phyloP scores from a whole-genome alignment of 2,329 filamentous ascomycete genomes.

The Xylariaceae sp. region DNA sequence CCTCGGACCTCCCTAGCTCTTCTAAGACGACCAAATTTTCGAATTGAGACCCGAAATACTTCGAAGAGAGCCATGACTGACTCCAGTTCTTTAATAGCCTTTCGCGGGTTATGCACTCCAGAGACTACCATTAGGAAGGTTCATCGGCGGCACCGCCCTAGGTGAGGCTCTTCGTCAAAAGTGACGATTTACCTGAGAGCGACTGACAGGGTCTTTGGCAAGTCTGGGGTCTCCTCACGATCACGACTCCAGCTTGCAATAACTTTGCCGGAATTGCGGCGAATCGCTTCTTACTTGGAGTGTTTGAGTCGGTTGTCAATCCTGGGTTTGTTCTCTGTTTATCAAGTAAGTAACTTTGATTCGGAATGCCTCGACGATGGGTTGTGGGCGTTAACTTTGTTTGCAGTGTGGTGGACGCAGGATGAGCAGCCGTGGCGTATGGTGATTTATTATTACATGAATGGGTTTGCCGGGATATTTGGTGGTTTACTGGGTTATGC shows the following conservation, averaged over 20 bases:
- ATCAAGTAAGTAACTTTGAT: not conserved
- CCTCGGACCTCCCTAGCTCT: too few species aligned
- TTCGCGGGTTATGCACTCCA: slow-evolving; percentile 28
- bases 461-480: slow-evolving; percentile 27
- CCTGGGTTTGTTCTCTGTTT: slow-evolving; percentile 28
- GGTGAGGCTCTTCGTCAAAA: slow-evolving; percentile 10
- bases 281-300: slow-evolving; percentile 28
- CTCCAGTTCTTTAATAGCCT: slow-evolving; percentile 3
- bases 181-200: not conserved
- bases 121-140: slow-evolving; percentile 25
- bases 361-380: not conserved
- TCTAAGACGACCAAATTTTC: too few species aligned
- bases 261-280: slow-evolving; percentile 28
- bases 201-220: not conserved
- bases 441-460: slow-evolving; percentile 28
- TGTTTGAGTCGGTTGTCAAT: slow-evolving; percentile 29
- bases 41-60: too few species aligned
- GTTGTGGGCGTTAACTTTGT: not conserved
- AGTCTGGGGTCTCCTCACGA: slow-evolving; percentile 30
- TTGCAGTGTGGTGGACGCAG: slow-evolving; percentile 25
- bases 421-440: slow-evolving; percentile 29
- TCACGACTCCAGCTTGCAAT: slow-evolving; percentile 27
- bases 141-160: slow-evolving; percentile 24
- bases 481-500: slow-evolving; percentile 31
- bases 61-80: too few species aligned